A percentile compares a stretch with the other conserved stretches of the same genome.
Conservation (phyloP, 495 filamentous ascomycete species). For the Hypoxylon rickii region DNA sequence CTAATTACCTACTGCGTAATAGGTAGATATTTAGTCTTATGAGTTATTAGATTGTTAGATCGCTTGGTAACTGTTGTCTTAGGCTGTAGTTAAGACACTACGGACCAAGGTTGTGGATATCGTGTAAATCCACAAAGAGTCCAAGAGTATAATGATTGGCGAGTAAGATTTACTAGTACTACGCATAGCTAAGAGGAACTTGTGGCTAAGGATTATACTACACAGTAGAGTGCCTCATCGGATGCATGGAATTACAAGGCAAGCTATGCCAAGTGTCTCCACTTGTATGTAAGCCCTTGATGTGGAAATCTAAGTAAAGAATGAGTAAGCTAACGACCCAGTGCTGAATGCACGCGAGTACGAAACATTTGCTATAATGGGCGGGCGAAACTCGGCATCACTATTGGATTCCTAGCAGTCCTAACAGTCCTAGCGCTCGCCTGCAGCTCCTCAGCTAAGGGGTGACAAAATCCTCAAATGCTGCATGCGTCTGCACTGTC, state of each 20-base stretch:
- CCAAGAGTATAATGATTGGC: conserved; percentile 3
- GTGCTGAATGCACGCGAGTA: background rate
- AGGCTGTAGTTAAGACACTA: conserved; percentile 13
- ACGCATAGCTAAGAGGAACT: conserved; percentile 6
- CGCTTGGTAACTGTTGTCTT: conserved; percentile 25
- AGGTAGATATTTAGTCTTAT: conserved; percentile 9
- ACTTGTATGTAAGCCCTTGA: conserved; percentile 21
- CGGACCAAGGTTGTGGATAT: conserved; percentile 10
- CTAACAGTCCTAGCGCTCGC: background rate
- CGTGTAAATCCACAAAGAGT: conserved; percentile 1
- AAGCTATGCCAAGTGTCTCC: conserved; percentile 6
- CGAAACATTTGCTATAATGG: conserved; percentile 1
- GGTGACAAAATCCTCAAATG: no score
- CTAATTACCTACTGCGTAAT: conserved; percentile 14
- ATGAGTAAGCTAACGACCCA: conserved; percentile 24
- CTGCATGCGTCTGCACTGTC: no score
- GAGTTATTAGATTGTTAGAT: background rate
- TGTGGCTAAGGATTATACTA: conserved; percentile 1
- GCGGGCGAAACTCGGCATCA: conserved; percentile 30
- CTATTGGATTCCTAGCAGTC: no score
- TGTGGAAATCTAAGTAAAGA: conserved; percentile 1
- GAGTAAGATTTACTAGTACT: conserved; percentile 9
- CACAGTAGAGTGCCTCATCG: conserved; percentile 8
- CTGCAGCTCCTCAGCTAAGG: background rate
- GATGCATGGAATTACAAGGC: conserved; percentile 22